Percentiles rank a stretch among this genome's conserved stretches.
These are phyloP conservation scores for Cutaneotrichosporon sp. DNA, from an alignment of 1,284 basidiomycete genomes.

Conservation along the genomic window DNA sequence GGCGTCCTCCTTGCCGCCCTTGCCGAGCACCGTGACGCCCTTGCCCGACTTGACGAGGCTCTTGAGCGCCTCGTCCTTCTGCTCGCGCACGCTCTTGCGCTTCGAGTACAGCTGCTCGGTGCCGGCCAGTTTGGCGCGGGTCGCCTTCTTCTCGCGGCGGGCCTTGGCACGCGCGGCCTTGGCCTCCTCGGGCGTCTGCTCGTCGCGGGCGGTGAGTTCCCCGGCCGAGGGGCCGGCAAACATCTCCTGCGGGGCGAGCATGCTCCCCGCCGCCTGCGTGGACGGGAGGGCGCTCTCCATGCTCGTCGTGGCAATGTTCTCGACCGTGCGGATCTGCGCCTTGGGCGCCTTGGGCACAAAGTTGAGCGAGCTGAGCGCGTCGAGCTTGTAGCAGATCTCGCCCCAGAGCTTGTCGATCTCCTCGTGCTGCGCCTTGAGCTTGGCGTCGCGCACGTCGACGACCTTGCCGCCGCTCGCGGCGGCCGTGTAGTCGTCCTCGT, in stretches of 20 bases:
- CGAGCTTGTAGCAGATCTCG: conserved; percentile 82
- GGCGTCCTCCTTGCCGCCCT: conserved; percentile 56
- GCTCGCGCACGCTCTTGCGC: conserved; percentile 64
- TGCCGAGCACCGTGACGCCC: conserved; percentile 80
- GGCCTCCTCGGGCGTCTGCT: conserved; percentile 86
- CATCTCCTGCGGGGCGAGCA: conserved; percentile 94
- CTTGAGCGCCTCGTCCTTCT: conserved; percentile 78
- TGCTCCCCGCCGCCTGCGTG: conserved; percentile 69
- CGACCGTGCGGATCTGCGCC: conserved; percentile 79
- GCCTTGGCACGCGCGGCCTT: conserved; percentile 68
- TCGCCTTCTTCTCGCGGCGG: conserved; percentile 72
- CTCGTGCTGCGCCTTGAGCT: conserved; percentile 83
- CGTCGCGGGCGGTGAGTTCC: conserved; percentile 66
- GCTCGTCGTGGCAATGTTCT: conserved; percentile 80
- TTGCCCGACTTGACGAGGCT: conserved; percentile 79
- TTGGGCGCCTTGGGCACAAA: conserved; percentile 98
- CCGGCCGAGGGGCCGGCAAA: conserved; percentile 63
- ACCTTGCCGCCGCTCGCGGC: conserved; percentile 57
- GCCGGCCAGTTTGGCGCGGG: conserved; percentile 68
- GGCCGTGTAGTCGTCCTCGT: conserved; percentile 87
- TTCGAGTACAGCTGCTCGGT: conserved; percentile 66
- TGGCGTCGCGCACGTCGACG: conserved; percentile 80
- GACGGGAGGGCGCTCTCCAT: conserved; percentile 91
- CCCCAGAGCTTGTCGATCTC: conserved; percentile 84
- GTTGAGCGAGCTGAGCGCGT: conserved; percentile 92